Evolutionary conservation across 805 yeast genomes (phyloP).

Genomic region (Candida nitratophila): DNA sequence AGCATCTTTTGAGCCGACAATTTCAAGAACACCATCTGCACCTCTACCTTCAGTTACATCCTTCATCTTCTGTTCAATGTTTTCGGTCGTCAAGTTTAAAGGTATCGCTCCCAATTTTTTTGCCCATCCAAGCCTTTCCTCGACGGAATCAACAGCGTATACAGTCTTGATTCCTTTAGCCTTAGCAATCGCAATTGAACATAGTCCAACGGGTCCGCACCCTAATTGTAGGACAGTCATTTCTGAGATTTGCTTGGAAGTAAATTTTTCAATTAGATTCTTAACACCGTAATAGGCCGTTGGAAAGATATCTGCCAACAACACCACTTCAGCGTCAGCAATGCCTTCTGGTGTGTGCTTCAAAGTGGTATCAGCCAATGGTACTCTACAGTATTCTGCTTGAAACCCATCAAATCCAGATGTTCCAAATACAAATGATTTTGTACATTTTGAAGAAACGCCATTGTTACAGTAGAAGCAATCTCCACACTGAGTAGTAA

Average conservation of each 20-base stretch:
- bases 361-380: slow-evolving; percentile 46
- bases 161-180: slow-evolving; percentile 36
- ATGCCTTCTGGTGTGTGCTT: slow-evolving; percentile 33
- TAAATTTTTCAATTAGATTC: slow-evolving; percentile 30
- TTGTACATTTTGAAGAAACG: slow-evolving; percentile 42
- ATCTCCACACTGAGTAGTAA: slow-evolving; percentile 52
- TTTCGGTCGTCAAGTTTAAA: slow-evolving; percentile 36
- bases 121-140: slow-evolving; percentile 39
- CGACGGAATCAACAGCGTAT: slow-evolving; percentile 44
- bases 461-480: slow-evolving; percentile 45
- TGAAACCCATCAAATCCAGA: slow-evolving; percentile 53
- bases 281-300: slow-evolving; percentile 38
- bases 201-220: slow-evolving; percentile 55
- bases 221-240: slow-evolving; percentile 43
- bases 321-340: slow-evolving; percentile 39
- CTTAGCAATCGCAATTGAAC: slow-evolving; percentile 40
- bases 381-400: slow-evolving; percentile 55
- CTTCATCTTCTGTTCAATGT: slow-evolving; percentile 24
- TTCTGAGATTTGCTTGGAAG: slow-evolving; percentile 12
- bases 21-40: slow-evolving; percentile 55
- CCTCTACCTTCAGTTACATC: slow-evolving; percentile 39
- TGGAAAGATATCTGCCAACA: slow-evolving; percentile 61
- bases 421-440: slow-evolving; percentile 48
- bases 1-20: slow-evolving; percentile 50
- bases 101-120: slow-evolving; percentile 35